These are phyloP conservation scores for Macrotyloma uniflorum DNA, from an alignment of 306 rosid genomes.

Conservation along the genomic window DNA sequence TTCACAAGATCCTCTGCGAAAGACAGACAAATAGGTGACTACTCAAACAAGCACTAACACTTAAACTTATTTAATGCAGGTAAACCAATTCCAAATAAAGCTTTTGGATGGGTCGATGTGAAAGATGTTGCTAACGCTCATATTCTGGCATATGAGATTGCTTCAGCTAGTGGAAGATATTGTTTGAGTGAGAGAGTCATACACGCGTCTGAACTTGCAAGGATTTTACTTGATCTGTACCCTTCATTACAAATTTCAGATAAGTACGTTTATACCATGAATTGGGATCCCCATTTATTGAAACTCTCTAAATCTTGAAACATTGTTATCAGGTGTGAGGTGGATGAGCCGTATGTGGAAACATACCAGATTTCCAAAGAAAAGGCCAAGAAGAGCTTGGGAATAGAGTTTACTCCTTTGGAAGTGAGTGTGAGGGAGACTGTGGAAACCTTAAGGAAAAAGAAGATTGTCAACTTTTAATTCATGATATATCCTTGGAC, in stretches of 20 bases:
- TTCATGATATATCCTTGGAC: too few species aligned
- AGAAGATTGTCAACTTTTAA: too few species aligned
- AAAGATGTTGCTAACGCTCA: not conserved
- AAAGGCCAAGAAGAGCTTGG: slow-evolving; percentile 62
- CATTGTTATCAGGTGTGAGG: slow-evolving; percentile 60
- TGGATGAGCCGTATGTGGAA: slow-evolving; percentile 47
- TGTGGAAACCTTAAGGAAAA: slow-evolving; percentile 64
- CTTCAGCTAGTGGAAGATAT: not conserved
- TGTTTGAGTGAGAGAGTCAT: not conserved
- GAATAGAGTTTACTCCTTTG: slow-evolving; percentile 63
- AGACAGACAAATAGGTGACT: too few species aligned
- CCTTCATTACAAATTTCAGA: not conserved
- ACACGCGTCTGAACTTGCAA: not conserved
- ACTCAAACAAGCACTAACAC: too few species aligned
- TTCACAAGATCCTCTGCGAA: too few species aligned
- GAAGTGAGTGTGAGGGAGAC: slow-evolving; percentile 62
- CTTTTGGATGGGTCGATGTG: not conserved
- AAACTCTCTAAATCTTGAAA: not conserved
- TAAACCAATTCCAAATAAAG: not conserved
- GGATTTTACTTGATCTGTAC: not conserved
- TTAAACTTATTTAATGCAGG: not conserved
- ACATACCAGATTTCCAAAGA: slow-evolving; percentile 60
- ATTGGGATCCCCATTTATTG: not conserved
- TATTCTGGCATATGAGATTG: not conserved
- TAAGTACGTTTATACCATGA: not conserved